phyloP scores from a whole-genome alignment of 73 alveolate species.

The Paramecium tetraurelia region DNA sequence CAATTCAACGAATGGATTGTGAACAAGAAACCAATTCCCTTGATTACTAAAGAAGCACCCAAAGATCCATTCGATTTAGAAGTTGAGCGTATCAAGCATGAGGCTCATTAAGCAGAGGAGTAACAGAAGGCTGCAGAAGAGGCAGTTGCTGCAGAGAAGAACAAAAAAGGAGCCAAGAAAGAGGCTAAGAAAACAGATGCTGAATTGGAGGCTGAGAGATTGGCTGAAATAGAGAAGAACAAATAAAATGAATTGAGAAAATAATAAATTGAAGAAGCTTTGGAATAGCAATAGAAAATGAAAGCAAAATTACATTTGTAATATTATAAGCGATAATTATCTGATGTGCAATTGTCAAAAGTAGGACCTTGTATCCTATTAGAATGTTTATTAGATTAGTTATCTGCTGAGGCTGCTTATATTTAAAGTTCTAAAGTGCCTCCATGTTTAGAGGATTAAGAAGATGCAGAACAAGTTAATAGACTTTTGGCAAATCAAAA shows the following conservation, averaged over 20 bases:
- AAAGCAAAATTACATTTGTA: constrained; percentile 52
- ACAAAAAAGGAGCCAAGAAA: constrained; percentile 62
- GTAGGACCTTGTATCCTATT: constrained; percentile 29
- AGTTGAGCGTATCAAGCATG: constrained; percentile 14
- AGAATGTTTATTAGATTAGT: constrained; percentile 52
- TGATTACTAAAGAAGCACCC: constrained; percentile 49
- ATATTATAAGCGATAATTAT: constrained; percentile 25
- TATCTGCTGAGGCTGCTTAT: constrained; percentile 27
- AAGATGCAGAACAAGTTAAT: constrained; percentile 58
- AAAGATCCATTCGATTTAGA: constrained; percentile 43
- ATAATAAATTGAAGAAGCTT: constrained; percentile 28
- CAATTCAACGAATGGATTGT: constrained; percentile 48
- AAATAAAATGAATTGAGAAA: constrained; percentile 34
- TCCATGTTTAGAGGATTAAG: constrained; percentile 52
- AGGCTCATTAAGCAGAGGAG: constrained; percentile 19
- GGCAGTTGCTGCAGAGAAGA: constrained; percentile 10
- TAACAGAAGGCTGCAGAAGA: constrained; percentile 12
- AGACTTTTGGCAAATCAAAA: background rate
- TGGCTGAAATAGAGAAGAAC: constrained; percentile 20
- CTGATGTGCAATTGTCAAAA: background rate
- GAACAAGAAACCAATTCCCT: constrained; percentile 40
- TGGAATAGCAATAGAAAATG: constrained; percentile 26
- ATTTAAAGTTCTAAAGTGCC: constrained; percentile 34
- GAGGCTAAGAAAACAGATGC: constrained; percentile 63
- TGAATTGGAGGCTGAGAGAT: constrained; percentile 48